Evolutionary conservation across 768 basidiomycete species (phyloP), one percentile per base, ranked within the genome.

Genomic region (Symmetrospora coprosmae): DNA sequence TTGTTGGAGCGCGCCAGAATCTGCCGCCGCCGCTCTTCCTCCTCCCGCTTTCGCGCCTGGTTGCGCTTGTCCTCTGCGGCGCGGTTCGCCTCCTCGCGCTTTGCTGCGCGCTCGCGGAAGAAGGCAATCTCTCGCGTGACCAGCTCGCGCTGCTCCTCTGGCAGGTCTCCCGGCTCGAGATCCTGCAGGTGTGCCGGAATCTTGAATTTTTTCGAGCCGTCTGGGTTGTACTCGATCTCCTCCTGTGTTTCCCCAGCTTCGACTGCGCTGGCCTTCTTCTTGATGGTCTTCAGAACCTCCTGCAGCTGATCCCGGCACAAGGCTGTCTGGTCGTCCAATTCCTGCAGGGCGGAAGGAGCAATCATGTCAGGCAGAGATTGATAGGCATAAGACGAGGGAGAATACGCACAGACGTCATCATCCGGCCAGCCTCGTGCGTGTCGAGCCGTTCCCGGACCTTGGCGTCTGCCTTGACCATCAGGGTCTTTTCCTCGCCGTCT

Each of bases 81-180:
- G 90, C 88, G 73, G 73, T 91, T 90, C 72, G 92, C 89, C 19
- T 85, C 80, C 69, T 91, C 89, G 34, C 85, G 76, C 73, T 90
- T 91, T 8, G 87, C 88, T 0, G 90, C 87, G 21, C 87, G 82
- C 73, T 96, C 90, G 61, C 94, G 81, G 73, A 99, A 99, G 67
- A 88, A 84, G 0, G 90, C 89, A 63, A 99, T 99, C 71, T 96
- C 90, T 30, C 86, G 87, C 64, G 96, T 86, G 63, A 97, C 90
- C 53, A 90, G 82, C 4, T 86, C 88, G 34, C 92, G 84, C 67
- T 81, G 77, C 64, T 80, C 81, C 75, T 99, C 94, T 23, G 94
- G 92, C 40, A 99, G 80, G 70, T 99, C 94, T 51, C 89, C 87
- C 74, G 94, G 90, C 70, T 89, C 86, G 40, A 99, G 78, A 74